These are phyloP conservation scores for Coffea humblotiana DNA, from an alignment of 305 asterid genomes.

Conservation along the genomic window DNA sequence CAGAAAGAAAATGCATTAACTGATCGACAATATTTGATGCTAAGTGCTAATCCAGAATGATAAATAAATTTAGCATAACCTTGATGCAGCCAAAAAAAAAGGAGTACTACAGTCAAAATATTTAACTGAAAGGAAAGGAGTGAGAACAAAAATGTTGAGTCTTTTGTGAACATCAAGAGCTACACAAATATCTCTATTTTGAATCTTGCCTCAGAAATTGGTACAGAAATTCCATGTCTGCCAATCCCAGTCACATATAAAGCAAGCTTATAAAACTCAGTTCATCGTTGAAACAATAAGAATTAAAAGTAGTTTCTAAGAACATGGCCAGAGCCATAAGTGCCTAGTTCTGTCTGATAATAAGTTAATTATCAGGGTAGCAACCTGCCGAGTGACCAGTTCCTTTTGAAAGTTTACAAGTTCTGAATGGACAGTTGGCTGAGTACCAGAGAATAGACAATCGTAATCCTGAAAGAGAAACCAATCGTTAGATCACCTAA, in stretches of 20 bases:
- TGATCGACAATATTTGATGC: too few relatives aligned
- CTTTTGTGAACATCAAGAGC: background rate
- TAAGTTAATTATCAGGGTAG: background rate
- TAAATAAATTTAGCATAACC: background rate
- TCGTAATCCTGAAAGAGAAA: conserved; percentile 59
- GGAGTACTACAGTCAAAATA: background rate
- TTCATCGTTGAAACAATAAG: background rate
- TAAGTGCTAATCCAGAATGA: background rate
- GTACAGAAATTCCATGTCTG: background rate
- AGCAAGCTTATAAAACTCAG: background rate
- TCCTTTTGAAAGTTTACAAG: conserved; percentile 79
- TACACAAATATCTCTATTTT: background rate
- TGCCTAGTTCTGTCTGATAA: background rate
- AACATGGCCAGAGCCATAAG: background rate
- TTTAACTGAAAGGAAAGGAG: background rate
- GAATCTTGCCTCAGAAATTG: background rate
- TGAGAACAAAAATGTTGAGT: background rate
- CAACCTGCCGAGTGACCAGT: conserved; percentile 69
- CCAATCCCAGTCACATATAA: background rate
- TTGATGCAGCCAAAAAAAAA: background rate
- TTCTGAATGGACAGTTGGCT: conserved; percentile 67
- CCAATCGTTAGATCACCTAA: background rate
- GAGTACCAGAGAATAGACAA: conserved; percentile 70
- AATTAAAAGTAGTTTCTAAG: background rate
- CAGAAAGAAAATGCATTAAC: background rate